phyloP scores from a whole-genome alignment of 78 protist genomes.

The Monosiga brevicollis region DNA sequence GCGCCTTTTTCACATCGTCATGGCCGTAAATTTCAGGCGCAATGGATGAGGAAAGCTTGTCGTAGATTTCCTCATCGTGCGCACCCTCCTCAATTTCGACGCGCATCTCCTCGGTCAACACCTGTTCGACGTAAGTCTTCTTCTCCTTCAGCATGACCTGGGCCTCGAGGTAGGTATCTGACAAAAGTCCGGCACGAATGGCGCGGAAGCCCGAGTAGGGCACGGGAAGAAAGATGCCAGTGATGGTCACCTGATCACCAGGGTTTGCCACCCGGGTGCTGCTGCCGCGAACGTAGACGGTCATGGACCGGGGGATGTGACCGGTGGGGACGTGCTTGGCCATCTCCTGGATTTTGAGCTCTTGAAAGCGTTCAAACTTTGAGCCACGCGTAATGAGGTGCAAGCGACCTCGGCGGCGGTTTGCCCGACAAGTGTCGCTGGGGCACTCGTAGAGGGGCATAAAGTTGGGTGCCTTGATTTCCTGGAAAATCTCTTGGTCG shows the following conservation, averaged over 20 bases:
- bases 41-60: constrained; percentile 62
- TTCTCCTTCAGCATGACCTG: constrained; percentile 50
- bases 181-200: constrained; percentile 66
- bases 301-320: constrained; percentile 91
- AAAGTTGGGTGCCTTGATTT: constrained; percentile 22
- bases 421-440: constrained; percentile 29
- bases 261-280: constrained; percentile 69
- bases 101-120: not conserved
- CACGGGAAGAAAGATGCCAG: constrained; percentile 68
- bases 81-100: not conserved
- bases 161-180: constrained; percentile 82
- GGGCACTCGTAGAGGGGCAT: constrained; percentile 48
- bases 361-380: constrained; percentile 90
- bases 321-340: constrained; percentile 94
- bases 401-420: constrained; percentile 37
- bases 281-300: constrained; percentile 76
- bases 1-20: constrained; percentile 95
- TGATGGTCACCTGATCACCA: constrained; percentile 78
- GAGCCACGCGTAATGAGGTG: constrained; percentile 87
- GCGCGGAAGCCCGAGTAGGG: constrained; percentile 59
- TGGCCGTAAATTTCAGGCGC: constrained; percentile 98
- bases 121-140: constrained; percentile 49
- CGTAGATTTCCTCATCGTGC: constrained; percentile 26
- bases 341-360: constrained; percentile 90
- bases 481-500: constrained; percentile 84